Evolutionary conservation across 306 rosid genomes (phyloP).

Genomic region (Purshia tridentata): DNA sequence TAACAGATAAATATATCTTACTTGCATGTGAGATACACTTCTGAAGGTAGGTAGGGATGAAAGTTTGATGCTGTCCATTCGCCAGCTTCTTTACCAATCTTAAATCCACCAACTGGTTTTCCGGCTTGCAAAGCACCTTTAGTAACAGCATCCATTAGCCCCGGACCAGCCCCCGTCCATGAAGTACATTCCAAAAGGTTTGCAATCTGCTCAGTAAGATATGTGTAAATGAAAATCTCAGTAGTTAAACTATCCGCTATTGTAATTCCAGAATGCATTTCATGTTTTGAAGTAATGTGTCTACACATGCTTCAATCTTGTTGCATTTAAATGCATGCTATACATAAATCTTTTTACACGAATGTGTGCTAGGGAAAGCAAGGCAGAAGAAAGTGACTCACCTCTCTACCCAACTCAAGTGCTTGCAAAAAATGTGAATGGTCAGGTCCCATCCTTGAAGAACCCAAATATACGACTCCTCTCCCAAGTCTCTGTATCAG

Average conservation of each 20-base stretch:
- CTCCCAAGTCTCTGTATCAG: constrained; percentile 79
- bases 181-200: constrained; percentile 81
- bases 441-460: constrained; percentile 74
- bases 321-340: not conserved
- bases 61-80: constrained; percentile 78
- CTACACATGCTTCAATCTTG: not conserved
- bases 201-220: constrained; percentile 52
- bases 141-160: constrained; percentile 89
- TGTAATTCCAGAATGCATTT: constrained; percentile 1
- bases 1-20: constrained; percentile 9
- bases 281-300: not conserved
- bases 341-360: not conserved
- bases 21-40: constrained; percentile 89
- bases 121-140: constrained; percentile 79
- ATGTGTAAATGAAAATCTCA: constrained; percentile 2
- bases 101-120: constrained; percentile 80
- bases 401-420: constrained; percentile 68
- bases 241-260: not conserved
- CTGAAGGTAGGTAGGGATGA: constrained; percentile 77
- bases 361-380: not conserved
- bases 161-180: constrained; percentile 95
- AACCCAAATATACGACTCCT: constrained; percentile 84
- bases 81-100: constrained; percentile 81
- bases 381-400: constrained; percentile 31
- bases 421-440: constrained; percentile 73